Percentiles rank a stretch among this genome's conserved stretches.
phyloP scores from a whole-genome alignment of 768 basidiomycete species.

The Dioszegia aurantiaca region DNA sequence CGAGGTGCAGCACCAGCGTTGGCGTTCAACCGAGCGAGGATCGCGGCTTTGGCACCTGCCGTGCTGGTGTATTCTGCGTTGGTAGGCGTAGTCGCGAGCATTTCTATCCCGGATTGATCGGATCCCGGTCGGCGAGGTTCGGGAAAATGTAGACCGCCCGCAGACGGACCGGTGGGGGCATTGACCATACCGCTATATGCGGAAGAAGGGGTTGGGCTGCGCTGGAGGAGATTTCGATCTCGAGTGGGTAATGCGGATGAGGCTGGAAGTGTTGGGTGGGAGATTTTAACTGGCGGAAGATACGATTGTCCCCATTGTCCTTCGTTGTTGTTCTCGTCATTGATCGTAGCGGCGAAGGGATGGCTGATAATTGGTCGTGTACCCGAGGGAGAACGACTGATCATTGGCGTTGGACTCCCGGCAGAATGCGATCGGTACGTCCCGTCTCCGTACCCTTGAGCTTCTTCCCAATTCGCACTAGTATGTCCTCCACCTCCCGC shows the following conservation, averaged over 20 bases:
- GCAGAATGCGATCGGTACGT: too few relatives aligned
- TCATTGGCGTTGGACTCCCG: background rate
- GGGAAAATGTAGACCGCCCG: background rate
- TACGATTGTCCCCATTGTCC: slow-evolving; percentile 8
- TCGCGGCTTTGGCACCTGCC: slow-evolving; percentile 1
- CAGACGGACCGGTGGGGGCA: background rate
- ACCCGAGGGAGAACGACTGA: background rate
- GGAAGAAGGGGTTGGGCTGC: background rate
- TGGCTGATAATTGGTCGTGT: background rate
- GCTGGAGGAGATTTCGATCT: background rate
- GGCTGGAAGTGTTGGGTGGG: background rate
- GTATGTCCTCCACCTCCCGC: too few relatives aligned
- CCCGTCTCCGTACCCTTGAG: too few relatives aligned
- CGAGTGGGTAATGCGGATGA: background rate
- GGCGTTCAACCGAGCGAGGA: background rate
- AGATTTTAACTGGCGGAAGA: too few relatives aligned
- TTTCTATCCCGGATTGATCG: background rate
- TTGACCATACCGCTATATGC: background rate
- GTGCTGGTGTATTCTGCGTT: background rate
- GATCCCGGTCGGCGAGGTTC: too few relatives aligned
- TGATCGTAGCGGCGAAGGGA: slow-evolving; percentile 3
- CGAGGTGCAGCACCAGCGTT: background rate
- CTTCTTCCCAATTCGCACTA: too few relatives aligned
- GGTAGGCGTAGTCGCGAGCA: background rate
- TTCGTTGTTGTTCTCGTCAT: background rate